Conservation (phyloP, 1,284 basidiomycete species). For the Microbotryum silenes-acaulis region DNA sequence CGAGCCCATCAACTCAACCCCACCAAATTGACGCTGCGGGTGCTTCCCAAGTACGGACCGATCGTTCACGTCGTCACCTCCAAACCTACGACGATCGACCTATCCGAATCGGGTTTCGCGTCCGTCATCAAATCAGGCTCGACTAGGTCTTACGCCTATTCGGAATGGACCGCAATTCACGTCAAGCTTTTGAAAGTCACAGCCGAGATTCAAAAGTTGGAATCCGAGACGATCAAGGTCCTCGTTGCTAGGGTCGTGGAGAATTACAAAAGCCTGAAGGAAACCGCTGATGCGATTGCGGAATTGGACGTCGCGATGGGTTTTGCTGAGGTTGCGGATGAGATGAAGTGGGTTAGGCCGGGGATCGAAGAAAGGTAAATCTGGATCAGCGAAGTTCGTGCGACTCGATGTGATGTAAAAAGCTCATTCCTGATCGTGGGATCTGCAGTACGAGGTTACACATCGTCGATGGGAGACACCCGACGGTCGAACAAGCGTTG, state of each 20-base stretch:
- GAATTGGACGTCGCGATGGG: constrained; percentile 79
- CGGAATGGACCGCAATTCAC: constrained; percentile 20
- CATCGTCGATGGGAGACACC: constrained; percentile 76
- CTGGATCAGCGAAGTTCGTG: constrained; percentile 7
- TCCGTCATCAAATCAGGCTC: constrained; percentile 1
- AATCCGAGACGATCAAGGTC: constrained; percentile 21
- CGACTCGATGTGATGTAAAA: too few species aligned
- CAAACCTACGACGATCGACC: neutral
- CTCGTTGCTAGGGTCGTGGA: constrained; percentile 17
- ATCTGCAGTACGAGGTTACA: constrained; percentile 53
- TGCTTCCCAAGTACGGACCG: constrained; percentile 11
- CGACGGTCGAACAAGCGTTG: constrained; percentile 83
- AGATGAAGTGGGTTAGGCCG: constrained; percentile 70
- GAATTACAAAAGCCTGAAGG: constrained; percentile 48
- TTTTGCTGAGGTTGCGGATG: constrained; percentile 73
- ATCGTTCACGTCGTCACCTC: constrained; percentile 8
- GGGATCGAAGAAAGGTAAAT: constrained; percentile 56
- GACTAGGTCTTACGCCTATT: constrained; percentile 1
- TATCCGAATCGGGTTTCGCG: neutral
- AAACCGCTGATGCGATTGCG: constrained; percentile 72
- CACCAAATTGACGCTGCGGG: constrained; percentile 7
- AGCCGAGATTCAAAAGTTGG: constrained; percentile 19
- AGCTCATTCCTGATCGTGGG: neutral
- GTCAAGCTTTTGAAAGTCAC: constrained; percentile 5
- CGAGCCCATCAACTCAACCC: constrained; percentile 26